Percentiles rank a stretch among this genome's conserved stretches.
Conservation (phyloP, 2,329 filamentous ascomycete genomes). For the Parasarocladium wereldwijsianum region DNA sequence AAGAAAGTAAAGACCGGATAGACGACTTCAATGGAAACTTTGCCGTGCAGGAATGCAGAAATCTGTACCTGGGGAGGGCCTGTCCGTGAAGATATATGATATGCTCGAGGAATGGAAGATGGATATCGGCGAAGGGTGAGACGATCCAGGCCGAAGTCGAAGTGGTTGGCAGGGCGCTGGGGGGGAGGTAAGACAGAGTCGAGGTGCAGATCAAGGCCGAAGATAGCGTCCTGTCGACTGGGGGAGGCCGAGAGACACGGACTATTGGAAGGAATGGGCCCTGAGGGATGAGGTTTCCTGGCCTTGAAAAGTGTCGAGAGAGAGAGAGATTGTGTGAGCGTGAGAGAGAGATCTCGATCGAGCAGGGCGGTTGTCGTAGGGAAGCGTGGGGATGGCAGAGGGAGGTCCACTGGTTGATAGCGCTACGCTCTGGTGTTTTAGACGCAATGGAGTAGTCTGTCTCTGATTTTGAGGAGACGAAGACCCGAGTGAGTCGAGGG, state of each 20-base stretch:
- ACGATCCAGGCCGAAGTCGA: neutral
- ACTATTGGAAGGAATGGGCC: slow-evolving; percentile 14
- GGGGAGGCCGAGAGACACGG: slow-evolving; percentile 21
- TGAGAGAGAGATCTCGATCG: slow-evolving; percentile 4
- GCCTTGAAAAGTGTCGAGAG: slow-evolving; percentile 4
- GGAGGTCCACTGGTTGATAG: too few relatives aligned
- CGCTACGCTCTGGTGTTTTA: too few relatives aligned
- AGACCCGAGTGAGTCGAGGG: too few relatives aligned
- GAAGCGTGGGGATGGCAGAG: too few relatives aligned
- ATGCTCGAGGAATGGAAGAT: slow-evolving; percentile 20
- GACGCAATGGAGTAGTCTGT: too few relatives aligned
- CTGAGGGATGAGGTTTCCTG: slow-evolving; percentile 1
- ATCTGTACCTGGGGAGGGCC: slow-evolving; percentile 15
- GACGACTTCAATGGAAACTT: slow-evolving; percentile 1
- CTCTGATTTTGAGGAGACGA: too few relatives aligned
- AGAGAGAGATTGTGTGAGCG: too few relatives aligned
- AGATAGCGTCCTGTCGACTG: slow-evolving; percentile 13
- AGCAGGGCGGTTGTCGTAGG: slow-evolving; percentile 1
- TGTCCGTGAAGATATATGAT: slow-evolving; percentile 26
- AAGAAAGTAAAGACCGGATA: neutral
- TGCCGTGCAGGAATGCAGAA: slow-evolving; percentile 4
- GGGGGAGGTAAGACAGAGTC: slow-evolving; percentile 17
- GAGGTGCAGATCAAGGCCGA: slow-evolving; percentile 17
- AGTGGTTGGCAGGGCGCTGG: slow-evolving; percentile 2
- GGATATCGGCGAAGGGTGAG: slow-evolving; percentile 7